A percentile compares a stretch with the other conserved stretches of the same genome.
These are phyloP conservation scores for Salix koriyanagi DNA, from an alignment of 345 rosid species.

Conservation along the genomic window DNA sequence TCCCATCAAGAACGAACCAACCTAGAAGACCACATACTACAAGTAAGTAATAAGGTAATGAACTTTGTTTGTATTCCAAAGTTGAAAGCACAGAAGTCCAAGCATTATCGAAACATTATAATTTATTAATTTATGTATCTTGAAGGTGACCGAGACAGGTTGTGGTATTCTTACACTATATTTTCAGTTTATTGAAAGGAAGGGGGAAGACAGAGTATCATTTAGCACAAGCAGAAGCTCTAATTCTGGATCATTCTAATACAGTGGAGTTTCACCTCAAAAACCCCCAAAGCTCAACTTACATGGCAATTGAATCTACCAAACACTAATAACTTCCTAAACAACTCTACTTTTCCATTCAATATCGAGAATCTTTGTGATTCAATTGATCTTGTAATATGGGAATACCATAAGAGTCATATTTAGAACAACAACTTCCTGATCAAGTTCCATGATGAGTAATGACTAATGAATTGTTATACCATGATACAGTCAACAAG, in stretches of 20 bases:
- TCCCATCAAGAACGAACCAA: constrained; percentile 98
- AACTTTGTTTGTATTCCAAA: not conserved
- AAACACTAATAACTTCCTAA: not conserved
- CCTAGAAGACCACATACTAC: constrained; percentile 23
- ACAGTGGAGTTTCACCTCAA: not conserved
- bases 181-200: not conserved
- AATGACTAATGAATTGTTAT: not conserved
- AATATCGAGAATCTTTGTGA: not conserved
- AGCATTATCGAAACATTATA: not conserved
- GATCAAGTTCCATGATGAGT: not conserved
- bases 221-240: not conserved
- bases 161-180: not conserved
- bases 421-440: not conserved
- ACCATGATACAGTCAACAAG: not conserved
- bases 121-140: not conserved
- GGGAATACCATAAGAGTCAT: not conserved
- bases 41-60: not conserved
- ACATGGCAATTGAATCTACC: not conserved
- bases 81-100: not conserved
- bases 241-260: not conserved
- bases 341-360: not conserved
- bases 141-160: not conserved
- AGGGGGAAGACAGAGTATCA: not conserved
- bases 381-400: not conserved
- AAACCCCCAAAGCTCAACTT: not conserved